Percentiles rank a stretch among this genome's conserved stretches.
phyloP scores from a whole-genome alignment of 768 basidiomycete species.

The Tylopilus felleus region DNA sequence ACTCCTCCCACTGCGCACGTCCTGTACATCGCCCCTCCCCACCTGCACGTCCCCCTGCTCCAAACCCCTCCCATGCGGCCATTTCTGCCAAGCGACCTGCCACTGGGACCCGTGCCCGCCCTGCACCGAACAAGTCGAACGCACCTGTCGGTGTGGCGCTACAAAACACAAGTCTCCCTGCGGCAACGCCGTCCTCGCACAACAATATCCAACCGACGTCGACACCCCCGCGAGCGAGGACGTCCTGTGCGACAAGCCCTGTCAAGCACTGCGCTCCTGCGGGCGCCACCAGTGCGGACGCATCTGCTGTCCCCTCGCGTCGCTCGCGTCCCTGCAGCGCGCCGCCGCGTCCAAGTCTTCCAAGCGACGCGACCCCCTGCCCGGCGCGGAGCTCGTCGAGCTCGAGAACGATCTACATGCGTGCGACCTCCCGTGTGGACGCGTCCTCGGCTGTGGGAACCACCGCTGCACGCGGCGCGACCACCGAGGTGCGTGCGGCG shows the following conservation, averaged over 20 bases:
- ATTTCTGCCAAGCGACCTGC: slow-evolving; percentile 67
- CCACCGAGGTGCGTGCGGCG: slow-evolving; percentile 77
- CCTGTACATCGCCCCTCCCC: slow-evolving; percentile 76
- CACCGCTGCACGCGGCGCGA: slow-evolving; percentile 79
- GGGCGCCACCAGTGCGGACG: slow-evolving; percentile 84
- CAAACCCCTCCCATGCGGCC: slow-evolving; percentile 67
- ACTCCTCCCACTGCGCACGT: slow-evolving; percentile 39
- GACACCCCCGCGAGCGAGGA: slow-evolving; percentile 50
- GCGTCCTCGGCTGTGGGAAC: slow-evolving; percentile 67
- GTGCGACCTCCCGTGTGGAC: slow-evolving; percentile 80
- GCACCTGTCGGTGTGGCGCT: slow-evolving; percentile 85
- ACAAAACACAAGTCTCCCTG: slow-evolving; percentile 56
- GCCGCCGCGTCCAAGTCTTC: slow-evolving; percentile 52
- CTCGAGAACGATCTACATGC: slow-evolving; percentile 64
- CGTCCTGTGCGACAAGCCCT: slow-evolving; percentile 77
- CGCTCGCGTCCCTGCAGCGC: slow-evolving; percentile 51
- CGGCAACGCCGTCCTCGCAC: slow-evolving; percentile 18
- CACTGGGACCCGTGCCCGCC: slow-evolving; percentile 81
- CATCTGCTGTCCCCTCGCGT: slow-evolving; percentile 86
- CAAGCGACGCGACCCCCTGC: slow-evolving; percentile 37
- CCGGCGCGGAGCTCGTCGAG: neutral
- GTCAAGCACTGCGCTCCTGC: slow-evolving; percentile 74
- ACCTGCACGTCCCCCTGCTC: slow-evolving; percentile 71
- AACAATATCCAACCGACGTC: slow-evolving; percentile 5
- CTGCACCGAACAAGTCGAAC: slow-evolving; percentile 63